Evolutionary conservation across 257 asterid species (phyloP), one percentile per base, ranked within the genome.

Genomic region (Ajuga chamaepitys): DNA sequence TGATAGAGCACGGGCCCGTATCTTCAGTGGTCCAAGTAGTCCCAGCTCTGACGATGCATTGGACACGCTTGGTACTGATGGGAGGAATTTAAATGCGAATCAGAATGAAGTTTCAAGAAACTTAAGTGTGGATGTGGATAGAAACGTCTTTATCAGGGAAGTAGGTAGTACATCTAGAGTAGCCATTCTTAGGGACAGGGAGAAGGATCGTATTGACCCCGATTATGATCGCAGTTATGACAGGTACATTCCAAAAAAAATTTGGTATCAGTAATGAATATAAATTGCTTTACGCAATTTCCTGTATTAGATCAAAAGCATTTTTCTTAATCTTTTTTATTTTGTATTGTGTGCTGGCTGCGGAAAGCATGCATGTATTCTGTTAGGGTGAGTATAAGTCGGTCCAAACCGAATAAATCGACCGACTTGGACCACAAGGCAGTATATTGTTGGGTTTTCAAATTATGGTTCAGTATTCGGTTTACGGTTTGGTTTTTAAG

Each of bases 151-250:
- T 67, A 70, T 30, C 75, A 79, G 84, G 77, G 97, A 88, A 41
- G 45, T 68, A 20, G 76, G 94, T 59, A 66, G 67, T 70, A 70
- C 88, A 57, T 88, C 90, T 47, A 81, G 88, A 32, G 95, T 91
- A 51, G 99, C 99, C 56, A 90, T 94, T 80, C 74, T 90, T n/a
- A 85, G 97, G 85, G 97, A 94, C 88, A 78, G 87, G 83, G 99
- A 94, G 82, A 94, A 90, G 76, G 97, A 94, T 51, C 88, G 87
- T 26, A 80, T 74, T 12, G 99, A 94, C 77, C 97, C 99, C 51
- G 99, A 90, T 82, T 94, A 94, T 69, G 95, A 94, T 71, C 86
- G 99, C 79, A 88, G 89, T 72, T 89, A 84, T 68, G 90, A 77
- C 74, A 90, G 99, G 99, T 86, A 74, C 44, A 76, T 35, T 22